Base-by-base conservation (phyloP, 176 grass and related monocot species). In the Poa annua region DNA sequence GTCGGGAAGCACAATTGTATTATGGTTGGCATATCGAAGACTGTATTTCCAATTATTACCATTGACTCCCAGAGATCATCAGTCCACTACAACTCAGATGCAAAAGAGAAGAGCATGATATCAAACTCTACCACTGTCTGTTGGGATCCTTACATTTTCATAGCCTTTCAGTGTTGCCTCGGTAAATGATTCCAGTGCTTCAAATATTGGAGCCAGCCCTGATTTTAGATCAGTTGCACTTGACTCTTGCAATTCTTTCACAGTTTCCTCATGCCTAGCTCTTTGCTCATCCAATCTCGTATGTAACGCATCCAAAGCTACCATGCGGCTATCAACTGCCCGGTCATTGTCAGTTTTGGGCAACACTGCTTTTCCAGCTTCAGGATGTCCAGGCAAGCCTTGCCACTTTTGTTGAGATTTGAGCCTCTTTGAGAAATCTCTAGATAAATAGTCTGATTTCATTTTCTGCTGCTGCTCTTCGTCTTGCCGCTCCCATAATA, bases 131-230 rank as follows among this genome's bases (percentile, higher is more conserved):
- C 66, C 57, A 74, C 61, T 42, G 36, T 26, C 21, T 0, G 19
- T 47, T 25, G 85, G 45, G 57, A 94, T 86, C 61, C 94, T 94
- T 34, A 97, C 89, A 76, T 89, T 85, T 52, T 92, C 89, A 63
- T 92, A 94, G 17, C 92, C 83, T 62, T 71, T 94, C 75, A 97
- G 84, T 19, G 86, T 88, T 48, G 90, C 87, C 3, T 62, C 61
- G 52, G 87, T 86, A 65, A 94, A 97, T 36, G 81, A 88, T 79
- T 91, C 89, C 80, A 97, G 69, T 12, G 92, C 89, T 87, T 92
- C 85, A 82, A 97, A 94, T 80, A 97, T 90, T 19, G 94, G 89
- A 59, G 72, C 79, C 29, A 97, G 74, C 47, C 89, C 94, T 67
- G 80, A 84, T 81, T 88, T 97, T 54, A 97, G 77, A 82, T 97